Percentiles rank a stretch among this genome's conserved stretches.
Conservation (phyloP, 495 filamentous ascomycete species). For the Aspergillus heteromorphus region DNA sequence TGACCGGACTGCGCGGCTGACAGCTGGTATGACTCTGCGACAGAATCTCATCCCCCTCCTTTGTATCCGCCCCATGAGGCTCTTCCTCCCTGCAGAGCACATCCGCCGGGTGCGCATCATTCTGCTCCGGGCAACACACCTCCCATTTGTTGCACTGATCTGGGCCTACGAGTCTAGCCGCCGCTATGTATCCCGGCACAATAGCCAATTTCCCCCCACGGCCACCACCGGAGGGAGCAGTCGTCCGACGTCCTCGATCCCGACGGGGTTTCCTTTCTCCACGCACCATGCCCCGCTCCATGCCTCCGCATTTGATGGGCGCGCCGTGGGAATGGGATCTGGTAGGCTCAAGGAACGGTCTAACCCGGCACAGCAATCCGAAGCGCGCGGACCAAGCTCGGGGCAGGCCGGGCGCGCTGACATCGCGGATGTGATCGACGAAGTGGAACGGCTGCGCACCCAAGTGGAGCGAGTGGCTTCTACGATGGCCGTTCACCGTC, state of each 20-base stretch:
- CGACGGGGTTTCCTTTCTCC: conserved; percentile 25
- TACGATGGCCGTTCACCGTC: conserved; percentile 20
- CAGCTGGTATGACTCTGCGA: conserved; percentile 22
- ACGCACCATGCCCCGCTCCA: conserved; percentile 27
- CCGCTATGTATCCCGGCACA: conserved; percentile 22
- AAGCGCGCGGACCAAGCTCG: conserved; percentile 17
- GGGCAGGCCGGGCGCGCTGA: conserved; percentile 21
- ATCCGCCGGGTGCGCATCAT: conserved; percentile 71
- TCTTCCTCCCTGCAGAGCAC: conserved; percentile 66
- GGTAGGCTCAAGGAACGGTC: conserved; percentile 15
- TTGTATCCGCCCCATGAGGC: conserved; percentile 74
- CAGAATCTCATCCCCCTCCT: conserved; percentile 81
- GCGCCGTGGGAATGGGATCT: conserved; percentile 16
- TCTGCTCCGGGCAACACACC: conserved; percentile 67
- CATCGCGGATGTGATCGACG: conserved; percentile 32
- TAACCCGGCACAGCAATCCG: conserved; percentile 19
- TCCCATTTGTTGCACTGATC: conserved; percentile 59
- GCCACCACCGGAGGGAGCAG: conserved; percentile 16
- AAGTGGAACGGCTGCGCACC: conserved; percentile 34
- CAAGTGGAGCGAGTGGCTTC: conserved; percentile 36
- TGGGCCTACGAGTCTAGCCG: conserved; percentile 51
- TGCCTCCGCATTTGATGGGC: conserved; percentile 22
- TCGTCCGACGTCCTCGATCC: conserved; percentile 22
- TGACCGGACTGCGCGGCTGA: conserved; percentile 12
- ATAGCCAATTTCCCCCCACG: conserved; percentile 22